These are phyloP conservation scores for Penicillium nordicum DNA, from an alignment of 2,329 filamentous ascomycete genomes.

Conservation along the genomic window DNA sequence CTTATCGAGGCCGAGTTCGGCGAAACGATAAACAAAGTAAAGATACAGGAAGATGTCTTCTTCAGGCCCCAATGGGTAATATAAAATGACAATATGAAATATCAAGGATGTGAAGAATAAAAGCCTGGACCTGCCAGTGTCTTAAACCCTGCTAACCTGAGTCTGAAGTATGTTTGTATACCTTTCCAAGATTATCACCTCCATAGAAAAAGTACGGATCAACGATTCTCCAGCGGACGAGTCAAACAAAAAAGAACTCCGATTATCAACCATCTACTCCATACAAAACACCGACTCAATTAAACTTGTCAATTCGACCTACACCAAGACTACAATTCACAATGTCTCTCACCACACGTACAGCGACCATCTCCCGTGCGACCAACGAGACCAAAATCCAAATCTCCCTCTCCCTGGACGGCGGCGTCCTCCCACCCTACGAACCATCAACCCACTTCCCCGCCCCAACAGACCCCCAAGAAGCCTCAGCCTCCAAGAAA, in stretches of 20 bases:
- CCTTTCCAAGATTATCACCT: neutral
- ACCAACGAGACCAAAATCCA: conserved; percentile 99
- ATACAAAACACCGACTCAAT: neutral
- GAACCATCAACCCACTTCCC: conserved; percentile 54
- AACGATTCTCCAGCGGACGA: conserved; percentile 21
- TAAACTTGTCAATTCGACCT: neutral
- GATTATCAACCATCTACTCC: conserved; percentile 14
- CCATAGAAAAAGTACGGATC: conserved; percentile 19
- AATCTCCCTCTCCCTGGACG: conserved; percentile 87
- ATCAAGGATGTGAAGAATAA: neutral
- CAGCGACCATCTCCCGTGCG: conserved; percentile 75
- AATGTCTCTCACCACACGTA: conserved; percentile 57
- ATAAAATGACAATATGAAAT: neutral
- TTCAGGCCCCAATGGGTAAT: neutral
- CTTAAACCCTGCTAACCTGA: neutral
- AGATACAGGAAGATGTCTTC: neutral
- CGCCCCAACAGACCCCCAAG: conserved; percentile 55
- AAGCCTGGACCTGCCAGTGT: conserved; percentile 17
- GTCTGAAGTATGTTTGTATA: conserved; percentile 1
- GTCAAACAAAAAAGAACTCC: conserved; percentile 16
- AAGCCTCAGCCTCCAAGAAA: conserved; percentile 49
- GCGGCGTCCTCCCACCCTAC: conserved; percentile 59
- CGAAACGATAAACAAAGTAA: neutral
- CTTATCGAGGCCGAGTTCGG: conserved; percentile 10
- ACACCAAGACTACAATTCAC: neutral